These are phyloP conservation scores for Striga asiatica DNA, from an alignment of 257 asterid species.

Conservation along the genomic window DNA sequence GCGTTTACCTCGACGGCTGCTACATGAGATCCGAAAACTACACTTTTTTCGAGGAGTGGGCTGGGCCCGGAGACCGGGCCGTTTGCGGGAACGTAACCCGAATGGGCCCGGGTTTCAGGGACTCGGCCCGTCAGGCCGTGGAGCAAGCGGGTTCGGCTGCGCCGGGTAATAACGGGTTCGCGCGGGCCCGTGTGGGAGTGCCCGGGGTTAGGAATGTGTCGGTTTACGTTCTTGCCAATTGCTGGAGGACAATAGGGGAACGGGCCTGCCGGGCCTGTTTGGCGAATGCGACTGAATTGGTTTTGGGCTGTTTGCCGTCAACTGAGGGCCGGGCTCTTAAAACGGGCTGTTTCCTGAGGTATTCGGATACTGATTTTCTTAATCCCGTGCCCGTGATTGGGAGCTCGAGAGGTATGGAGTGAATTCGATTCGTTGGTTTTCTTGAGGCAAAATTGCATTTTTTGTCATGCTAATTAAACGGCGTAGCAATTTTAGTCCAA, in stretches of 20 bases:
- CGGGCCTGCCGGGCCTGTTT: conserved; percentile 43
- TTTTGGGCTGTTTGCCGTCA: conserved; percentile 42
- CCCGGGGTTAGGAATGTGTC: conserved; percentile 18
- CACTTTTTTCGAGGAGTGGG: conserved; percentile 41
- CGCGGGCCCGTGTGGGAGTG: conserved; percentile 19
- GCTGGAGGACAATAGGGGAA: conserved; percentile 43
- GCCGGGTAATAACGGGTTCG: conserved; percentile 25
- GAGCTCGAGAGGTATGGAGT: conserved; percentile 53
- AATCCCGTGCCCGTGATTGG: conserved; percentile 28
- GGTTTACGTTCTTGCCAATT: conserved; percentile 41
- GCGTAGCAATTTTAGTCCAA: no score
- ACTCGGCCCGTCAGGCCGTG: conserved; percentile 28
- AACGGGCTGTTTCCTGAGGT: conserved; percentile 58
- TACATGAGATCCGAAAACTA: conserved; percentile 68
- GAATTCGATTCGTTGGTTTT: no score
- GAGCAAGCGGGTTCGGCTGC: conserved; percentile 29
- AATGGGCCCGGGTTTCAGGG: conserved; percentile 19
- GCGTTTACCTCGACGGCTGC: conserved; percentile 66
- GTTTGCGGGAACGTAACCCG: conserved; percentile 40
- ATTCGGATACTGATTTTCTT: conserved; percentile 42
- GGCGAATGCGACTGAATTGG: conserved; percentile 31
- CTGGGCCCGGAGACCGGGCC: conserved; percentile 29
- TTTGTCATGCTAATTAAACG: no score
- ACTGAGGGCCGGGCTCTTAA: conserved; percentile 46
- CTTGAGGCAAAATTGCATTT: no score